Percentiles rank a stretch among this genome's conserved stretches.
These are phyloP conservation scores for Amaranthus palmeri DNA, from an alignment of 148 eudicot species.

Conservation along the genomic window DNA sequence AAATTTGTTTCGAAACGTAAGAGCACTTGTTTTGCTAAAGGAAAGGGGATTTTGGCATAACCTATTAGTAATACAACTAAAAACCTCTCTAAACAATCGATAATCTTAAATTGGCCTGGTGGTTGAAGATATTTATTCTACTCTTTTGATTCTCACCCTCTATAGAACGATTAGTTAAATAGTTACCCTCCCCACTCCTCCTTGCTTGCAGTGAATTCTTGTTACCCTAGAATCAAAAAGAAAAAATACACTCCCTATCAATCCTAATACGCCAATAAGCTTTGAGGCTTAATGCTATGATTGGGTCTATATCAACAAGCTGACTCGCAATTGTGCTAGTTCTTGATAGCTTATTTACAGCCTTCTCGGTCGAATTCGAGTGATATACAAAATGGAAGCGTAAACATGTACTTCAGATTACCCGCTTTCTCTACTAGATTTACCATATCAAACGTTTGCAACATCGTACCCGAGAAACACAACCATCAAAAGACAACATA, in stretches of 20 bases:
- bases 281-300: neutral
- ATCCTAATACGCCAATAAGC: neutral
- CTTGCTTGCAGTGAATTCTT: no score
- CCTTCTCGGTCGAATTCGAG: conserved; percentile 1
- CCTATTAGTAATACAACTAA: neutral
- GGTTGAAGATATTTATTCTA: no score
- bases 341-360: neutral
- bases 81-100: neutral
- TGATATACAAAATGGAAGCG: conserved; percentile 14
- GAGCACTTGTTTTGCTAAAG: neutral
- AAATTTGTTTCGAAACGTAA: neutral
- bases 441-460: neutral
- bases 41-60: neutral
- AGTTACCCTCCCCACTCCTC: no score
- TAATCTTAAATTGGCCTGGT: no score
- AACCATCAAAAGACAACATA: no score
- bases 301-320: conserved; percentile 12
- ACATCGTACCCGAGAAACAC: neutral
- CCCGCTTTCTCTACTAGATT: neutral
- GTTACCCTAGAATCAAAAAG: no score
- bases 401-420: conserved; percentile 23
- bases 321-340: neutral
- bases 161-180: no score
- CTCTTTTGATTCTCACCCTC: no score
- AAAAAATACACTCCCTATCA: neutral